Base-by-base conservation (phyloP, 2,329 filamentous ascomycete species). In the Myrmaecium sp. region DNA sequence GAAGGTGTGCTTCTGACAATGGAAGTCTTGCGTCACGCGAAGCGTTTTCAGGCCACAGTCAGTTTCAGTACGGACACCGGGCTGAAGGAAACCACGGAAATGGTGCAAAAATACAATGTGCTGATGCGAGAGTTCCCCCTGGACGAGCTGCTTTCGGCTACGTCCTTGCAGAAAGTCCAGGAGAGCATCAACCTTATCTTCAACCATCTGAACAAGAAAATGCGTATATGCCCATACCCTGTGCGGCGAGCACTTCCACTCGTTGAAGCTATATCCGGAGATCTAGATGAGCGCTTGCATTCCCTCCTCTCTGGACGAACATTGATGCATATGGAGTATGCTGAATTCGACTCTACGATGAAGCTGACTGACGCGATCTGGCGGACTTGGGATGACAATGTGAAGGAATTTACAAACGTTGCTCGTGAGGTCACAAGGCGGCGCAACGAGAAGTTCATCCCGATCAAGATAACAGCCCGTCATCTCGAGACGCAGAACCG, bases 101-200 rank as follows among this genome's bases (percentile, higher is more conserved):
- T 80, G 48, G 91, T 98, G 24, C 82, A 93, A 52, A 94, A 94
- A 54, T 98, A 95, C 62, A 99, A 98, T 49, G 81, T 92, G 56
- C 68, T 98, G 14, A 95, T 99, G 81, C 77, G 89, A 35, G 91
- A 98, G 49, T 95, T 99, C 36, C 89, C 89, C 0, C 63, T 98
- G 17, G 86, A 95, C 46, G 89, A 99, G 50, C 60, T 99, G 15
- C 66, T 94, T 11, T 93, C 89, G 10, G 84, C 89, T 1, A 91
- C 84, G 0, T 86, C 84, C 1, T 56, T 98, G 23, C 62, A 74
- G 41, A 94, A 93, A 53, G 73, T 92, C 3, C 74, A 89, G 43
- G 84, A 95, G 42, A 79, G 89, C 5, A 69, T 98, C 35, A 69
- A 75, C 23, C 69, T 84, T 42, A 93, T 98, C 35, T 98, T 99